phyloP scores from a whole-genome alignment of 768 basidiomycete genomes.

The Leccinum longicurvipes region DNA sequence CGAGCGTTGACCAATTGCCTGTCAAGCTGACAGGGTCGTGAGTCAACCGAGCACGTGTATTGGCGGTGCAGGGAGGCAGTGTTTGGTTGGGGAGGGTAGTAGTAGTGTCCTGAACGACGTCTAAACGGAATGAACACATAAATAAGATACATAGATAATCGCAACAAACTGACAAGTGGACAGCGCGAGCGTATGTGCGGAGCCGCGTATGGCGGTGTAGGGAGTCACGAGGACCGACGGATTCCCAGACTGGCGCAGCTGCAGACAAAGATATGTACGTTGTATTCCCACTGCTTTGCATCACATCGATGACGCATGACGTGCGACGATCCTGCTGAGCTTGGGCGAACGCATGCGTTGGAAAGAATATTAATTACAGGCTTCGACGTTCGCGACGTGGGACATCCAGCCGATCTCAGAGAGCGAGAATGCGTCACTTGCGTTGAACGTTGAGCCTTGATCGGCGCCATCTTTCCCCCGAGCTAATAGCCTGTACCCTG shows the following conservation, averaged over 20 bases:
- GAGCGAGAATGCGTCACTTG: background rate
- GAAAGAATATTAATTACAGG: background rate
- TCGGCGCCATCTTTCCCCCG: background rate
- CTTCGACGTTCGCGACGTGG: background rate
- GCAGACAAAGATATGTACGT: background rate
- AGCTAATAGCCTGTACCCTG: background rate
- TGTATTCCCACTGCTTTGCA: no score
- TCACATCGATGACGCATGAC: background rate
- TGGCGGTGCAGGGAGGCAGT: background rate
- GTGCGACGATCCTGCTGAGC: background rate
- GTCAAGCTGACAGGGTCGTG: background rate
- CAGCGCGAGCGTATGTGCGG: background rate
- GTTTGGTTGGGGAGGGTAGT: background rate
- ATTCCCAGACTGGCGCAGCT: background rate
- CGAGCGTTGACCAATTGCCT: background rate
- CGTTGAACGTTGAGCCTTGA: background rate
- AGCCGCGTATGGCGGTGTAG: background rate
- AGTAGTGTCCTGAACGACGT: no score
- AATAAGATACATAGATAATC: background rate
- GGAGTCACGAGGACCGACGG: background rate
- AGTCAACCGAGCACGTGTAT: background rate
- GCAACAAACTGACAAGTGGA: background rate
- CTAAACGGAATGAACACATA: no score
- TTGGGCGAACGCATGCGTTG: background rate
- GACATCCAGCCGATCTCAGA: background rate